These are phyloP conservation scores for Metschnikowia similis DNA, from an alignment of 805 yeast genomes.

Conservation along the genomic window DNA sequence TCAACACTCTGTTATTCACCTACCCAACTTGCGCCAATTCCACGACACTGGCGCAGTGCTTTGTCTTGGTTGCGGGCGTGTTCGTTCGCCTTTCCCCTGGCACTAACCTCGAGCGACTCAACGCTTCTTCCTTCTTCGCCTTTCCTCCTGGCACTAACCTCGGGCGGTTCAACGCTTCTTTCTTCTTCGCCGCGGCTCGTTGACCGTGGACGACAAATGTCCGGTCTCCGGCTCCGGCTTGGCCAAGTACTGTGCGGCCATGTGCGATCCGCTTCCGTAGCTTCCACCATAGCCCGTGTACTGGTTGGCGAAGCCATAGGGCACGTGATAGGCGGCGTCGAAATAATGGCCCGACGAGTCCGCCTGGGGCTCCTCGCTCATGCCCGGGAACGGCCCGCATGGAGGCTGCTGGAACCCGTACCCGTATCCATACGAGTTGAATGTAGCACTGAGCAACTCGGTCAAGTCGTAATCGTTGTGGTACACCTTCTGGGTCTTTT, in stretches of 20 bases:
- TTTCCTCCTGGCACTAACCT: too few species aligned
- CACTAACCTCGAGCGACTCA: too few species aligned
- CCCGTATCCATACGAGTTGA: slow-evolving; percentile 7
- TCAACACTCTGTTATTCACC: too few species aligned
- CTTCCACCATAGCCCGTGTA: neutral
- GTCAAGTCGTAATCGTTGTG: slow-evolving; percentile 8
- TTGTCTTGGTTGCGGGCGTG: too few species aligned
- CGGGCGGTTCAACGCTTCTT: neutral
- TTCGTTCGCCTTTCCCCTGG: too few species aligned
- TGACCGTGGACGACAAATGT: slow-evolving; percentile 36
- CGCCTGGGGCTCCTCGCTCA: neutral
- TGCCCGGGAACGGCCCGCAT: neutral
- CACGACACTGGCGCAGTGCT: too few species aligned
- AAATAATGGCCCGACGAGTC: neutral
- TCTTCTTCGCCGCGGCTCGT: neutral
- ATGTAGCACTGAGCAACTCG: slow-evolving; percentile 6
- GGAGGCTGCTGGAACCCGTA: neutral
- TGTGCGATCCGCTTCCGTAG: slow-evolving; percentile 51
- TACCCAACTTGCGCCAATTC: too few species aligned
- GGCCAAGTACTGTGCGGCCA: slow-evolving; percentile 76
- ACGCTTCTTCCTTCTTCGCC: neutral
- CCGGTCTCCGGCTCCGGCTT: slow-evolving; percentile 61
- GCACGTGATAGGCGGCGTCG: neutral
- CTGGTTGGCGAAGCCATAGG: slow-evolving; percentile 3
- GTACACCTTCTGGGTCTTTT: slow-evolving; percentile 10